A percentile compares a stretch with the other conserved stretches of the same genome.
Conservation (phyloP, 1,139 yeast genomes). For the Suzukiozyma palmioleophila region DNA sequence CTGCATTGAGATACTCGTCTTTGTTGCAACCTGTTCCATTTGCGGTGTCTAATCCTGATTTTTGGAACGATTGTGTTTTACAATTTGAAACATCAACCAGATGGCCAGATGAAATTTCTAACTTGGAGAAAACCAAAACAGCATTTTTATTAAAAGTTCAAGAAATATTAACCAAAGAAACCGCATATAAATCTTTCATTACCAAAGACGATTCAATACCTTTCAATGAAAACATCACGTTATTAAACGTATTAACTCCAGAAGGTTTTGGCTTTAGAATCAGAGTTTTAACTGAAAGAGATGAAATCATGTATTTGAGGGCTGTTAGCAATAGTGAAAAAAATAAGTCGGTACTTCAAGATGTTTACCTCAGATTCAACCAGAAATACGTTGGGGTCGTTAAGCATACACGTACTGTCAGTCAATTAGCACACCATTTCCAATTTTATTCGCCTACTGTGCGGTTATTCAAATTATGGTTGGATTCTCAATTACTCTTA, state of each 20-base stretch:
- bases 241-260: constrained; percentile 69
- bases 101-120: constrained; percentile 92
- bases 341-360: constrained; percentile 56
- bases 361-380: constrained; percentile 59
- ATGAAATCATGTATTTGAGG: constrained; percentile 66
- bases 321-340: constrained; percentile 63
- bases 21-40: constrained; percentile 78
- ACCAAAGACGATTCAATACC: constrained; percentile 66
- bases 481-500: constrained; percentile 64
- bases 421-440: constrained; percentile 66
- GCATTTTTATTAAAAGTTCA: constrained; percentile 79
- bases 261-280: constrained; percentile 83
- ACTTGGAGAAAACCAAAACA: constrained; percentile 83
- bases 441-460: constrained; percentile 77
- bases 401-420: constrained; percentile 79
- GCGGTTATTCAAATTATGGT: constrained; percentile 83
- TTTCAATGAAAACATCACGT: constrained; percentile 53
- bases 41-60: constrained; percentile 73
- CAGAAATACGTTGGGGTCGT: constrained; percentile 64
- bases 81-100: constrained; percentile 87
- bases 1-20: constrained; percentile 72
- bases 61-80: constrained; percentile 72
- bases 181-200: constrained; percentile 53
- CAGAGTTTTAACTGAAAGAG: constrained; percentile 75
- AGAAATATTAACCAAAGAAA: constrained; percentile 50